These are phyloP conservation scores for Polygonum aviculare DNA, from an alignment of 148 eudicot genomes.

Conservation along the genomic window DNA sequence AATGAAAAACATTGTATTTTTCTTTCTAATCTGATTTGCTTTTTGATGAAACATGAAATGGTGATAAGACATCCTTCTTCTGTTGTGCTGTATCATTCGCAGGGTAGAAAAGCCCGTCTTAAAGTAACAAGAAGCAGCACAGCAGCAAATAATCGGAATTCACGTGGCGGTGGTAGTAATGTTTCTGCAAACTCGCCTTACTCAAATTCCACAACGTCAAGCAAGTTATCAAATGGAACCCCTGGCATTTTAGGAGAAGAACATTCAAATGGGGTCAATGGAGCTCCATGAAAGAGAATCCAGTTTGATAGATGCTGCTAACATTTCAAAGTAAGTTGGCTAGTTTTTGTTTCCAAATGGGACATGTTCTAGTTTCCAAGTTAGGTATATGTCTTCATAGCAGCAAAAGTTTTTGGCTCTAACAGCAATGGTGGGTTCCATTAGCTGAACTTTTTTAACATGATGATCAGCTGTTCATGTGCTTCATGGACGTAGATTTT, in stretches of 20 bases:
- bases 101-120: slow-evolving; percentile 95
- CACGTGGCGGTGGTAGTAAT: slow-evolving; percentile 52
- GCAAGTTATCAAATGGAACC: slow-evolving; percentile 55
- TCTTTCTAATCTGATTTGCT: neutral
- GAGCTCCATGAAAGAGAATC: slow-evolving; percentile 24
- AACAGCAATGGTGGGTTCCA: neutral
- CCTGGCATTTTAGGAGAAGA: slow-evolving; percentile 51
- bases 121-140: slow-evolving; percentile 89
- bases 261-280: slow-evolving; percentile 36
- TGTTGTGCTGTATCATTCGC: slow-evolving; percentile 9
- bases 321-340: neutral
- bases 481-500: neutral
- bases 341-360: neutral
- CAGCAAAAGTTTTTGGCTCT: neutral
- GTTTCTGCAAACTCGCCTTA: slow-evolving; percentile 39
- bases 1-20: neutral
- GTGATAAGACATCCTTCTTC: neutral
- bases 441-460: neutral
- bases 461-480: neutral
- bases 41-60: neutral
- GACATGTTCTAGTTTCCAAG: neutral
- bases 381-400: neutral
- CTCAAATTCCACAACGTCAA: slow-evolving; percentile 34
- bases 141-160: slow-evolving; percentile 55
- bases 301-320: neutral